Conservation (phyloP, 768 basidiomycete species). For the Boletus pseudo-olivaceus region DNA sequence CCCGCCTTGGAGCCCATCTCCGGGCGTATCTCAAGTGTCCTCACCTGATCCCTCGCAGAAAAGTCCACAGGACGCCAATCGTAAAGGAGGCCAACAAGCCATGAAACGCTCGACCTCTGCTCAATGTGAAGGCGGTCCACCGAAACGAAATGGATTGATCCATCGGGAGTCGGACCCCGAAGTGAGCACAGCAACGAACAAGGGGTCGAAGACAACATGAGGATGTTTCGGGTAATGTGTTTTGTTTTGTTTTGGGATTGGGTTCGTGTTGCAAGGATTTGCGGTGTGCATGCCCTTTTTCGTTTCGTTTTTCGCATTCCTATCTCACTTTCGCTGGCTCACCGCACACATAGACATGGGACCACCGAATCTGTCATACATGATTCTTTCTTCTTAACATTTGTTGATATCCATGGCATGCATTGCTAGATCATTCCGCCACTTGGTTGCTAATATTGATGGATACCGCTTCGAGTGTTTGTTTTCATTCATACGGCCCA, state of each 20-base stretch:
- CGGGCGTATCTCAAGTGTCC: constrained; percentile 1
- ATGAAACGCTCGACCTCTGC: constrained; percentile 31
- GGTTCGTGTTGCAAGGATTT: neutral
- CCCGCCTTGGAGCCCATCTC: constrained; percentile 5
- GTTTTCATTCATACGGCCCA: neutral
- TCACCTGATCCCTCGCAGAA: constrained; percentile 6
- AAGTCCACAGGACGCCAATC: constrained; percentile 13
- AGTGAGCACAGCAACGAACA: constrained; percentile 20
- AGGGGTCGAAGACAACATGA: constrained; percentile 25
- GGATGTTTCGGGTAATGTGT: constrained; percentile 7
- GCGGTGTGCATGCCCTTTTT: constrained; percentile 3
- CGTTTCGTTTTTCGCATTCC: constrained; percentile 5
- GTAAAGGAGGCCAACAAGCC: constrained; percentile 14
- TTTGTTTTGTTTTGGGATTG: constrained; percentile 4
- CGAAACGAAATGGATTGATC: constrained; percentile 26
- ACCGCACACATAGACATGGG: constrained; percentile 11
- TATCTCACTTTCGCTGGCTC: constrained; percentile 4
- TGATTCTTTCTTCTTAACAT: neutral
- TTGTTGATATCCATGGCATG: constrained; percentile 23
- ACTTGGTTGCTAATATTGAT: constrained; percentile 8
- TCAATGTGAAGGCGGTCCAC: constrained; percentile 23
- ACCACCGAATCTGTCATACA: constrained; percentile 3
- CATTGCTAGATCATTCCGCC: constrained; percentile 24
- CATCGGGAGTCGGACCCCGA: constrained; percentile 33
- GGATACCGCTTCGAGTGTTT: constrained; percentile 18